Evolutionary conservation across 1,284 basidiomycete genomes (phyloP), one percentile per base, ranked within the genome.

Genomic region (Veloboletus limbatus): DNA sequence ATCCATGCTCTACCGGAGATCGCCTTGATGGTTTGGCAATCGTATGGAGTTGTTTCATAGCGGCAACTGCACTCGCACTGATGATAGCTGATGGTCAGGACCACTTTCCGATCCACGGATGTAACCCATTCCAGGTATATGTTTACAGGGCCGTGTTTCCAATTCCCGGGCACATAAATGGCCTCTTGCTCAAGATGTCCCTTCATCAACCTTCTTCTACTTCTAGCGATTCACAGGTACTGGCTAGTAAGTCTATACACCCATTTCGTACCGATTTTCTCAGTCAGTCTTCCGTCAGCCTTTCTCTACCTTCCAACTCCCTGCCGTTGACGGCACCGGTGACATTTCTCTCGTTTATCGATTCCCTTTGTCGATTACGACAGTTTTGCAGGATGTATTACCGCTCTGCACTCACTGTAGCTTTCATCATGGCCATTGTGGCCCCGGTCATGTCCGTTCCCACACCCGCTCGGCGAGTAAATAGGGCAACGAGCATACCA

Each of bases 261-360:
- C 16, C 16, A 20, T 42, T n/a, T 22, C 16, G 11, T 33, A n/a
- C n/a, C n/a, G n/a, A n/a, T n/a, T n/a, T n/a, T n/a, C n/a, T n/a
- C n/a, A n/a, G n/a, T n/a, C n/a, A n/a, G n/a, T n/a, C n/a, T n/a
- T n/a, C n/a, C n/a, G n/a, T n/a, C n/a, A n/a, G n/a, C 40, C 44
- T 40, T 40, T 56, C 33, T 40, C 38, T 46, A 31, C 48, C 35
- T 43, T 31, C 31, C 47, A 32, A 39, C 41, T 33, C 30, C 45
- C 31, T 40, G 27, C 28, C 33, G 34, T 51, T 54, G 43, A 48
- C 48, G 40, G 51, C 43, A n/a, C n/a, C n/a, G n/a, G n/a, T n/a
- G n/a, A n/a, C n/a, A n/a, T n/a, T 37, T 39, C 48, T 41, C 28
- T 46, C 41, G 2, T 41, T 48, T 10, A 47, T 37, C 18, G 5